These are phyloP conservation scores for Cytospora schulzeri DNA, from an alignment of 2,329 filamentous ascomycete genomes.

Conservation along the genomic window DNA sequence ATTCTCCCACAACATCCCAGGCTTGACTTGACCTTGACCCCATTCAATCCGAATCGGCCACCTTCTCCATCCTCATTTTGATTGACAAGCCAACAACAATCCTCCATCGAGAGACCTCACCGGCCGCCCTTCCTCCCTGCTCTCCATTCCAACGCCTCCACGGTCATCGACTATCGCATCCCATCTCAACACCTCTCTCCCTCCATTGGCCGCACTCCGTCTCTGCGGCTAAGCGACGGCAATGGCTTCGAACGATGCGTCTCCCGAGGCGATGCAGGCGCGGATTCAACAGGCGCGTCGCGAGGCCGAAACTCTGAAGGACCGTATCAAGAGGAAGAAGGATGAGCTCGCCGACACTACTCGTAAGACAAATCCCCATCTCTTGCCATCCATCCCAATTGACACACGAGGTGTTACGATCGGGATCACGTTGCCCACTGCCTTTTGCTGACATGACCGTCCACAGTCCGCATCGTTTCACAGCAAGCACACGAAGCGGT, in stretches of 20 bases:
- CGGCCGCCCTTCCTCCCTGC: constrained; percentile 21
- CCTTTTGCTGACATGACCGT: constrained; percentile 30
- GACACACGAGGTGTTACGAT: constrained; percentile 16
- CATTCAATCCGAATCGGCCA: constrained; percentile 24
- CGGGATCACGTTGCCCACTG: constrained; percentile 1
- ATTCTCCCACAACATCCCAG: constrained; percentile 26
- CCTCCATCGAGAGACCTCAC: constrained; percentile 22
- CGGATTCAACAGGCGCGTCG: constrained; percentile 89
- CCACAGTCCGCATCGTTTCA: constrained; percentile 84
- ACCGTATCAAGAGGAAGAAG: constrained; percentile 99
- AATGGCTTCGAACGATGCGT: constrained; percentile 67
- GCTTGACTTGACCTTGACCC: constrained; percentile 13
- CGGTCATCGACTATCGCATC: constrained; percentile 7
- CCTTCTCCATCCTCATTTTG: constrained; percentile 23
- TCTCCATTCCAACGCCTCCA: constrained; percentile 20
- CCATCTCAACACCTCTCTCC: constrained; percentile 18
- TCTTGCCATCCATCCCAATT: constrained; percentile 9
- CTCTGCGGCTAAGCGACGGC: constrained; percentile 27
- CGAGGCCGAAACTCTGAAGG: constrained; percentile 96
- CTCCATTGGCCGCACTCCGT: constrained; percentile 27
- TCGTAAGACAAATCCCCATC: constrained; percentile 67
- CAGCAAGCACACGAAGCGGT: constrained; percentile 90
- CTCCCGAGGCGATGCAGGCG: constrained; percentile 84
- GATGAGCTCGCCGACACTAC: constrained; percentile 98
- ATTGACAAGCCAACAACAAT: constrained; percentile 18